These are phyloP conservation scores for Luffa aegyptiaca DNA, from an alignment of 306 rosid genomes.

Conservation along the genomic window DNA sequence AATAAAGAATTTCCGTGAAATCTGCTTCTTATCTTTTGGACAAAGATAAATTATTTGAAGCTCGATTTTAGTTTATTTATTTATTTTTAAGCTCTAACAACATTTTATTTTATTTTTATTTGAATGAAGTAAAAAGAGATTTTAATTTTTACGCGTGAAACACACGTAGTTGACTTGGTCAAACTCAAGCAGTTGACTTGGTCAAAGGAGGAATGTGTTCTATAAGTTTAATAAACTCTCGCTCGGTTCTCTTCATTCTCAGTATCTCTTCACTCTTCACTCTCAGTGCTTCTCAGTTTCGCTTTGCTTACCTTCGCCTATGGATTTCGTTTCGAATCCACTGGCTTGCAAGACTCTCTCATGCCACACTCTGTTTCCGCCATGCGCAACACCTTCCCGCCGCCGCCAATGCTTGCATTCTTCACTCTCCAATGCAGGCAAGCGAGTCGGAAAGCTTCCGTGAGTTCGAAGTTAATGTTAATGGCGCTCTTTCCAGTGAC, in stretches of 20 bases:
- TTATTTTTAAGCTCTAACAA: no score
- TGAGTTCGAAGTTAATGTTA: slow-evolving; percentile 57
- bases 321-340: slow-evolving; percentile 30
- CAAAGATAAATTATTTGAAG: no score
- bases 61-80: no score
- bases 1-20: no score
- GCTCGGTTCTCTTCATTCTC: not conserved
- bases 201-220: not conserved
- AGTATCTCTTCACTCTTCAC: no score
- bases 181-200: not conserved
- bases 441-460: slow-evolving; percentile 36
- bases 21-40: no score
- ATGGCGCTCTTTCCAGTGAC: slow-evolving; percentile 68
- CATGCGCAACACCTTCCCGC: slow-evolving; percentile 8
- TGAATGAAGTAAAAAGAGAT: no score
- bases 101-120: no score
- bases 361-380: slow-evolving; percentile 9
- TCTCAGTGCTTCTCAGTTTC: not conserved
- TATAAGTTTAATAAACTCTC: not conserved
- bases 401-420: slow-evolving; percentile 8
- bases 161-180: no score
- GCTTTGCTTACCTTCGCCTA: not conserved
- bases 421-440: slow-evolving; percentile 19
- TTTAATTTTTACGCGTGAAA: no score
- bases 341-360: slow-evolving; percentile 18